Percentiles rank a stretch among this genome's conserved stretches.
Conservation (phyloP, 345 rosid genomes). For the Tarenaya hassleriana region DNA sequence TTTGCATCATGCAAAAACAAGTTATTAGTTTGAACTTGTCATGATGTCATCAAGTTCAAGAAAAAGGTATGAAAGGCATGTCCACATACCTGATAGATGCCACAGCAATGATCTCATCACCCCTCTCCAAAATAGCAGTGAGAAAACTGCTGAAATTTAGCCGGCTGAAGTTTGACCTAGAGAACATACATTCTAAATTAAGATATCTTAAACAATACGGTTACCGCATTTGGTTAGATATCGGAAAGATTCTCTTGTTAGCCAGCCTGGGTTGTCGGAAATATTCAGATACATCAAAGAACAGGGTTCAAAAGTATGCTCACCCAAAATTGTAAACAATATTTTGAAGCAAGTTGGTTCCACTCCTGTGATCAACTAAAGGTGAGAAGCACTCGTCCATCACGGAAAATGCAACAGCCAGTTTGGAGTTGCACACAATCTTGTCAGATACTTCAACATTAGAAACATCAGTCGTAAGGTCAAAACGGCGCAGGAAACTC, state of each 20-base stretch:
- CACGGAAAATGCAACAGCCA: slow-evolving; percentile 76
- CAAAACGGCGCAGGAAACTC: slow-evolving; percentile 63
- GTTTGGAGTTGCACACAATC: slow-evolving; percentile 71
- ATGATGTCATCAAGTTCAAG: slow-evolving; percentile 10
- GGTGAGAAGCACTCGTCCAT: slow-evolving; percentile 98
- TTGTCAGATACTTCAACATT: slow-evolving; percentile 41
- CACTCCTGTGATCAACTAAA: slow-evolving; percentile 77
- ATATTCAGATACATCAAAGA: slow-evolving; percentile 8
- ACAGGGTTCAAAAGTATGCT: slow-evolving; percentile 23
- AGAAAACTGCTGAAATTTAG: slow-evolving; percentile 66
- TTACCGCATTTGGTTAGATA: neutral
- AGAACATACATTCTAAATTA: slow-evolving; percentile 21
- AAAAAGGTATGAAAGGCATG: neutral
- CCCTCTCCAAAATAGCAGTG: slow-evolving; percentile 75
- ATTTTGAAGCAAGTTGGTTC: slow-evolving; percentile 75
- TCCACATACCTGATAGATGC: slow-evolving; percentile 77
- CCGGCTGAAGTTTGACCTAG: slow-evolving; percentile 85
- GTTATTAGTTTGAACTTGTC: slow-evolving; percentile 3
- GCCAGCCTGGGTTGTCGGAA: slow-evolving; percentile 1
- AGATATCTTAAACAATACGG: neutral
- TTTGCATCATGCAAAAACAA: neutral
- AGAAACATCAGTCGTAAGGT: slow-evolving; percentile 43
- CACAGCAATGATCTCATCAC: slow-evolving; percentile 73
- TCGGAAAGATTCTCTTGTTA: neutral
- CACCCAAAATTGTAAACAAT: slow-evolving; percentile 84